Evolutionary conservation across 2,329 filamentous ascomycete genomes (phyloP), one percentile per base, ranked within the genome.

Genomic region (Zymoseptoria crescenta): DNA sequence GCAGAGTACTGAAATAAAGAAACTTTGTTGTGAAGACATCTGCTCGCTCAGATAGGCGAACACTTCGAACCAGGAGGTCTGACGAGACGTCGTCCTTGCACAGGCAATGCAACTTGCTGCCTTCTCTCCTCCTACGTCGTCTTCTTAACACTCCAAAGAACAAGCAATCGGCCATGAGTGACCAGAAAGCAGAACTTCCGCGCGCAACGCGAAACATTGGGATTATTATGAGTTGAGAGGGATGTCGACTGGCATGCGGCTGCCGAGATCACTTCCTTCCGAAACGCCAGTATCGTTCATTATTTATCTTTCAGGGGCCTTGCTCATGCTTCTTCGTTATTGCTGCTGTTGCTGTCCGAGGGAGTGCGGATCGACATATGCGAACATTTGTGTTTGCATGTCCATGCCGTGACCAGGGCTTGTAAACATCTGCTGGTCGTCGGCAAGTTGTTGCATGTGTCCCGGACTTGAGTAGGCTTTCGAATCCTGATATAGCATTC

Each of bases 301-400:
- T 24, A 28, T 52, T 52, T 24, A 55, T 52, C 62, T 49, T 57
- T 60, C 62, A 54, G 54, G 56, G 59, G 35, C 41, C 41, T 56
- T 54, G 41, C 54, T 21, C 29, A 48, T 59, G 59, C 56, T 48
- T 21, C 29, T 48, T 20, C 30, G 30, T 19, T 20, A 35, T 58
- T 57, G 35, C 13, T 60, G 64, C 49, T 65, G 63, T 59, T 65
- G 66, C 58, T 70, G 68, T 62, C 68, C 69, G n/a, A 72, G 67
- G 59, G 61, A 64, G 61, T 68, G 64, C 8, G 77, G 77, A 62
- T 79, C 77, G 57, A 80, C 75, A 55, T 76, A 76, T 63, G 76
- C 79, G 65, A 77, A 74, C 58, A 77, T 76, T 59, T 77, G 71
- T 49, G 74, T 75, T 54, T 77, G 73, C 74, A 79, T 76, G 64